These are phyloP conservation scores for Coffea eugenioides DNA, from an alignment of 257 asterid genomes.

Conservation along the genomic window DNA sequence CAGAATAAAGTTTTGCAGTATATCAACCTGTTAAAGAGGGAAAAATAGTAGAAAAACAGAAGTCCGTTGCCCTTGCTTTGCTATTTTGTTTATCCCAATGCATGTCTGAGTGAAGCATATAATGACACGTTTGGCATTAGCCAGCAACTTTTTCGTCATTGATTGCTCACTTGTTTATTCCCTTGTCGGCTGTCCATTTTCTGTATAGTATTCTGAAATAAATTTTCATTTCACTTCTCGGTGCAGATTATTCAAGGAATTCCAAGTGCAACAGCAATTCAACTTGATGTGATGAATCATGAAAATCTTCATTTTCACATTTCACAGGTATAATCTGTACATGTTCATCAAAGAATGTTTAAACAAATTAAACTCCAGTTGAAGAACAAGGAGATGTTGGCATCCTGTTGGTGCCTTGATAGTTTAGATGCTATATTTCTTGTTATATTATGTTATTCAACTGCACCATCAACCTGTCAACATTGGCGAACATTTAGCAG, in stretches of 20 bases:
- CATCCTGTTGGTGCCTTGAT: neutral
- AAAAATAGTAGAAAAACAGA: neutral
- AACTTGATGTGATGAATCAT: constrained; percentile 63
- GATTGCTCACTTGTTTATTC: neutral
- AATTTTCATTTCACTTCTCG: constrained; percentile 10
- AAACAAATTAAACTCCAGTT: neutral
- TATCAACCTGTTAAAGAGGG: too few relatives aligned
- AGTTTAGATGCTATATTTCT: neutral
- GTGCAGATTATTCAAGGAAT: constrained; percentile 71
- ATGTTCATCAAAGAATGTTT: neutral
- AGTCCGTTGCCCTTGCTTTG: neutral
- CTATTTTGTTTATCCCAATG: neutral
- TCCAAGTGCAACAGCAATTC: constrained; percentile 71
- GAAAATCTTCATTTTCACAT: constrained; percentile 50
- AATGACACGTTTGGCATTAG: neutral
- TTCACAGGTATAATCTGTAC: constrained; percentile 45
- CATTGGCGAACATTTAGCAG: neutral
- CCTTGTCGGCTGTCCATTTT: neutral
- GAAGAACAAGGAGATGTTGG: neutral
- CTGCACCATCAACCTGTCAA: neutral
- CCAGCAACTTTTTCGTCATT: neutral
- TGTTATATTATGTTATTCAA: neutral
- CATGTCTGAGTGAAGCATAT: neutral
- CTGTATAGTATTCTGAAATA: neutral
- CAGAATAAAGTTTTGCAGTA: neutral